Percentiles rank a stretch among this genome's conserved stretches.
Conservation (phyloP, 169 alveolate species). For the Plasmodium knowlesi region DNA sequence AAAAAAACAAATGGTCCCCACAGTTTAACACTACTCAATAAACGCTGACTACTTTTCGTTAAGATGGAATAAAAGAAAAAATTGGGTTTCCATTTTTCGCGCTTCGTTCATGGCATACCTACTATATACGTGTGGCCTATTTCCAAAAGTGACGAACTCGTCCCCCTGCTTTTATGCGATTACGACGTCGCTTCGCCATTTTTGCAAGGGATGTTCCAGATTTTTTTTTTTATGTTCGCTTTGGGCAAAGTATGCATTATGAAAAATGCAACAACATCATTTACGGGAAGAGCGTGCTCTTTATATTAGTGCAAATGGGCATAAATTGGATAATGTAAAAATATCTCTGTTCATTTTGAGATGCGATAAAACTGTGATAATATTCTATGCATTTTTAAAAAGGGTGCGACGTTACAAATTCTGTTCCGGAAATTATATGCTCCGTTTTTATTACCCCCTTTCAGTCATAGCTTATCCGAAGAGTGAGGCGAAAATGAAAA, state of each 20-base stretch:
- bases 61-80: background rate
- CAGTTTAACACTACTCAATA: background rate
- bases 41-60: background rate
- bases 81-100: background rate
- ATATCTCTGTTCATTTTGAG: background rate
- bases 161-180: background rate
- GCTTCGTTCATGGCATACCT: background rate
- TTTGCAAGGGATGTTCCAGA: background rate
- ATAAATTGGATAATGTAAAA: background rate
- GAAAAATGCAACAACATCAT: background rate
- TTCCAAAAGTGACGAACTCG: background rate
- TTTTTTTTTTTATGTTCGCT: background rate
- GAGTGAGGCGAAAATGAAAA: background rate
- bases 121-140: background rate
- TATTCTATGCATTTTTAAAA: background rate
- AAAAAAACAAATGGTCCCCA: background rate
- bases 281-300: background rate
- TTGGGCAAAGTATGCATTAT: background rate
- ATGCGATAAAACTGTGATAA: background rate
- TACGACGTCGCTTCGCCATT: background rate
- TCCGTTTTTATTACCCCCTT: background rate
- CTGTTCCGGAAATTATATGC: background rate
- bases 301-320: background rate
- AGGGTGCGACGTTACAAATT: background rate
- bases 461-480: background rate